Conservation (phyloP, 2,329 filamentous ascomycete species). For the Diaporthe citrichinensis region DNA sequence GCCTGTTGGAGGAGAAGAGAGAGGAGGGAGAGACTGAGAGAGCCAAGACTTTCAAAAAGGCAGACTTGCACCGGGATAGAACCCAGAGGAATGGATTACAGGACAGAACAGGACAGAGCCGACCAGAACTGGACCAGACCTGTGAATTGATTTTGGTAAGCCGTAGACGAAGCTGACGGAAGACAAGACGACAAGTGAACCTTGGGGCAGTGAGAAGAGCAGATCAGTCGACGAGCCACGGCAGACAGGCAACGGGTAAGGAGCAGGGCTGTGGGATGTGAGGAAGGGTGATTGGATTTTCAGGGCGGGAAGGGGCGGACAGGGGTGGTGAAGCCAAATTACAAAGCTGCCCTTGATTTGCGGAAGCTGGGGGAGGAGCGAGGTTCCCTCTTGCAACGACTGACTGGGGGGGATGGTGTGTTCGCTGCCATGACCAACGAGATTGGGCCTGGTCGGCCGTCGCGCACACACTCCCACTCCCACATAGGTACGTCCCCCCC, state of each 20-base stretch:
- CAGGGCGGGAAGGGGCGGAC: conserved; percentile 35
- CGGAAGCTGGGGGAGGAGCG: conserved; percentile 21
- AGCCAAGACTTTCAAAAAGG: conserved; percentile 21
- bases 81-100: conserved; percentile 23
- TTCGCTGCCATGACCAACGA: conserved; percentile 20
- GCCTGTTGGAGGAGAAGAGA: neutral
- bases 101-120: conserved; percentile 17
- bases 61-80: conserved; percentile 22
- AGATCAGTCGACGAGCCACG: conserved; percentile 33
- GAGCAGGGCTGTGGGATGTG: conserved; percentile 42
- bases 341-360: conserved; percentile 36
- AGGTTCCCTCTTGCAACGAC: conserved; percentile 23
- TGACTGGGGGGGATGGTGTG: conserved; percentile 19
- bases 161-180: conserved; percentile 25
- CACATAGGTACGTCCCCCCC: neutral
- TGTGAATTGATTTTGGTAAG: conserved; percentile 23
- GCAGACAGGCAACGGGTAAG: conserved; percentile 30
- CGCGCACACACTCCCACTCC: neutral
- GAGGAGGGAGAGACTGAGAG: conserved; percentile 11
- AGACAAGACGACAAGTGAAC: conserved; percentile 28
- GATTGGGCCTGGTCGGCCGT: conserved; percentile 31
- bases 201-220: conserved; percentile 21
- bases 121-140: conserved; percentile 10
- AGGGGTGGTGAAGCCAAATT: conserved; percentile 35
- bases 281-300: conserved; percentile 39